Conservation (phyloP, 208 protist species). For the Willaertia magna region DNA sequence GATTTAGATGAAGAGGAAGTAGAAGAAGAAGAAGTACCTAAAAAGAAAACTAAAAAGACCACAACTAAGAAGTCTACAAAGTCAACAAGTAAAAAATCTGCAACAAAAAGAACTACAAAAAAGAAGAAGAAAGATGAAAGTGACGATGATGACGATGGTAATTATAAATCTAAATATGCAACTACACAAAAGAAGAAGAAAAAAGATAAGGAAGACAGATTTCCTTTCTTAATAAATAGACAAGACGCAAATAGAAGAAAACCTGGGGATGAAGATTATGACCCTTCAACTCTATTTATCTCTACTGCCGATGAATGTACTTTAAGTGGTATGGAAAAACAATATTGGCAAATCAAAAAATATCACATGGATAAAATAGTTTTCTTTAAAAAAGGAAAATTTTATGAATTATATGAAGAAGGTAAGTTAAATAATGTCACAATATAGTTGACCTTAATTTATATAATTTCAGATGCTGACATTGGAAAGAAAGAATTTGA, state of each 20-base stretch:
- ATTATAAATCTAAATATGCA: background rate
- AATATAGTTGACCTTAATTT: background rate
- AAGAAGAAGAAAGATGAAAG: background rate
- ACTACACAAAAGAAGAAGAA: background rate
- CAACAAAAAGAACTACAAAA: background rate
- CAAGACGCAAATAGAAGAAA: background rate
- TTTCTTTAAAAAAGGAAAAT: conserved; percentile 90
- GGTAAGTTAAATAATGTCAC: background rate
- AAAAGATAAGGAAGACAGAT: background rate
- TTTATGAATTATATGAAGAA: conserved; percentile 84
- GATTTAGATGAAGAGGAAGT: background rate
- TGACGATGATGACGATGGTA: background rate
- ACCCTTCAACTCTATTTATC: background rate
- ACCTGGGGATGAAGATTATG: background rate
- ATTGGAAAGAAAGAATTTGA: conserved; percentile 74
- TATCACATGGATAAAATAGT: conserved; percentile 73
- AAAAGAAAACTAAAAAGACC: background rate
- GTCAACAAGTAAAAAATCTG: background rate
- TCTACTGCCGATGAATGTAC: background rate
- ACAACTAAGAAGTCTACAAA: background rate
- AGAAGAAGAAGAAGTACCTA: background rate
- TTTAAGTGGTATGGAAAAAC: conserved; percentile 77
- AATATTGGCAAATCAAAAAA: conserved; percentile 87
- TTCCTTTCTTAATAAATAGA: background rate
- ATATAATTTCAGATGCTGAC: conserved; percentile 71